Base-by-base conservation (phyloP, 2,329 filamentous ascomycete genomes). In the Biscogniauxia mediterranea region DNA sequence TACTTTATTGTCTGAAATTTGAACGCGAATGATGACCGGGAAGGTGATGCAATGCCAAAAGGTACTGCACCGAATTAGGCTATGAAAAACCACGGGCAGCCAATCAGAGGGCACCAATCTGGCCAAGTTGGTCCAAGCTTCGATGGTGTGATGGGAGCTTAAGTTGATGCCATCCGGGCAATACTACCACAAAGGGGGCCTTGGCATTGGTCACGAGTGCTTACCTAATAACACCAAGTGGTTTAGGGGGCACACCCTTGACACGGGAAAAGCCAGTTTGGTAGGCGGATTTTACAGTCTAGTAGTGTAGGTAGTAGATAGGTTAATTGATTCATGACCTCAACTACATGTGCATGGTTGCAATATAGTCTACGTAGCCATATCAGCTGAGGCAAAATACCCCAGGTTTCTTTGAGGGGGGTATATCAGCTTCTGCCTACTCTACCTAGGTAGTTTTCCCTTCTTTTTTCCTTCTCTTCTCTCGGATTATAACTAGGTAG, bases 121-220 rank as follows among this genome's bases (percentile, higher is more conserved):
- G 15, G 5, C 21, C n/a, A 17, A 5, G 0, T 23, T 65, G 65
- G 61, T 32, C 60, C 63, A 28, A 62, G 63, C 64, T 54, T 64
- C 65, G 64, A 68, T 68, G 66, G 61, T 66, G 66, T 68, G 66
- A 68, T 68, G 59, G 61, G 64, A 61, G 60, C 66, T 67, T 56
- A 62, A 62, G 49, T 63, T 68, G 65, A 68, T 66, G 63, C 58
- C 66, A 68, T 68, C 52, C 20, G 51, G 23, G 8, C 51, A 23
- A 23, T 52, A 13, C 19, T 52, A 13, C 19, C 23, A 26, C 51
- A 46, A n/a, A 46, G 38, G 38, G 38, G 38, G 38, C 17, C 38
- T 46, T 46, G 38, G 38, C 38, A 46, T 46, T 46, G 38, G 38
- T 46, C 38, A 46, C 38, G 38, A 46, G 38, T 46, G 38, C 17